Percentiles rank a stretch among this genome's conserved stretches.
Conservation (phyloP, 2,329 filamentous ascomycete species). For the Aspergillus sp. region DNA sequence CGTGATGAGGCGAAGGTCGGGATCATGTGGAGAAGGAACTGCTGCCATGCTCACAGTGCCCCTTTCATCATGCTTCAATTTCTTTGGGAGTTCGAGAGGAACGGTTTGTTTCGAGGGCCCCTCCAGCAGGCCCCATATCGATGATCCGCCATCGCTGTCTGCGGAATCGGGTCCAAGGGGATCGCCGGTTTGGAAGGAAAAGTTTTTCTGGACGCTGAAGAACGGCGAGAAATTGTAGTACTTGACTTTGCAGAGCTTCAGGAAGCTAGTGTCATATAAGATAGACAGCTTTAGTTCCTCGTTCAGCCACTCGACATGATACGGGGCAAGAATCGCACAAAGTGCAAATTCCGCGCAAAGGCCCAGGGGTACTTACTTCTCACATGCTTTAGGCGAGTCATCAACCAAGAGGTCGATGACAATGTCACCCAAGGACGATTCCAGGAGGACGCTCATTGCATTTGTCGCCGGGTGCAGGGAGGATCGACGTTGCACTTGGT, state of each 20-base stretch:
- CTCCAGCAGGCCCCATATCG: slow-evolving; percentile 83
- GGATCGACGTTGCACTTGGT: slow-evolving; percentile 17
- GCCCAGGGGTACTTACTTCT: slow-evolving; percentile 70
- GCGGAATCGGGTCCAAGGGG: slow-evolving; percentile 81
- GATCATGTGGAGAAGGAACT: slow-evolving; percentile 70
- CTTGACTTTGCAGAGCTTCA: slow-evolving; percentile 98
- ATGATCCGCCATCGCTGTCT: slow-evolving; percentile 87
- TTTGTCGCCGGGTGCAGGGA: slow-evolving; percentile 12
- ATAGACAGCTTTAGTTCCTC: slow-evolving; percentile 52
- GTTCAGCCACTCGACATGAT: slow-evolving; percentile 53
- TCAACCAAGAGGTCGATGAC: slow-evolving; percentile 90
- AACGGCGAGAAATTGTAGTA: slow-evolving; percentile 98
- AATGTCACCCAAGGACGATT: slow-evolving; percentile 90
- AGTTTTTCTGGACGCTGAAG: slow-evolving; percentile 89
- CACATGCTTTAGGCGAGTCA: slow-evolving; percentile 85
- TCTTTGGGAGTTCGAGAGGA: slow-evolving; percentile 77
- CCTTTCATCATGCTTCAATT: slow-evolving; percentile 82
- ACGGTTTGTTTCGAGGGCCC: slow-evolving; percentile 73
- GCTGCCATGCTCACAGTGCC: slow-evolving; percentile 99
- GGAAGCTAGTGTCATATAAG: slow-evolving; percentile 63
- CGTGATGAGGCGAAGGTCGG: slow-evolving; percentile 76
- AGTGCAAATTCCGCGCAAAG: not conserved
- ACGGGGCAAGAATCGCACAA: slow-evolving; percentile 12
- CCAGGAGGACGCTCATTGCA: slow-evolving; percentile 85
- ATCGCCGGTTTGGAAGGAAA: slow-evolving; percentile 95